Percentiles rank a stretch among this genome's conserved stretches.
Conservation (phyloP, 805 yeast genomes). For the Pichia scutulata region DNA sequence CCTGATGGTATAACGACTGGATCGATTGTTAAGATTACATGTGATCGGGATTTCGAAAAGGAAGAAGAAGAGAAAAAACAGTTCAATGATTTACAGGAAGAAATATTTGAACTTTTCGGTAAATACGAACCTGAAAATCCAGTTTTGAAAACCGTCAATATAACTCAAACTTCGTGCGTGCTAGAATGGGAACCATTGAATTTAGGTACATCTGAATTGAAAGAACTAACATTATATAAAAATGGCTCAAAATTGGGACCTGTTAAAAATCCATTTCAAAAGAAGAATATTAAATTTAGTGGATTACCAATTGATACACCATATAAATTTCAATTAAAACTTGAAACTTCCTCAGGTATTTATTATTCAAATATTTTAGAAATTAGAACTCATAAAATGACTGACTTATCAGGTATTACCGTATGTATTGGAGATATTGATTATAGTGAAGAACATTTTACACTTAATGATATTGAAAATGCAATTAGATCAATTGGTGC, state of each 20-base stretch:
- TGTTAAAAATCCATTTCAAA: slow-evolving; percentile 75
- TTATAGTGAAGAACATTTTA: slow-evolving; percentile 38
- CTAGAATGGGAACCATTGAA: slow-evolving; percentile 88
- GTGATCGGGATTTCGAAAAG: slow-evolving; percentile 66
- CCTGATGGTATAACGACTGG: slow-evolving; percentile 93
- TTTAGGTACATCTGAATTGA: slow-evolving; percentile 74
- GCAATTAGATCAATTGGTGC: slow-evolving; percentile 73
- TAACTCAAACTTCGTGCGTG: slow-evolving; percentile 92
- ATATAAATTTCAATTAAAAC: slow-evolving; percentile 69
- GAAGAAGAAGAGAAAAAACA: slow-evolving; percentile 51
- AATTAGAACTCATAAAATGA: slow-evolving; percentile 89
- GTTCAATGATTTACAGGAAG: slow-evolving; percentile 64
- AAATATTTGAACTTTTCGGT: slow-evolving; percentile 68
- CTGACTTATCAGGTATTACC: slow-evolving; percentile 87
- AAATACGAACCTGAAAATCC: slow-evolving; percentile 66
- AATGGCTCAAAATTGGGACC: slow-evolving; percentile 67
- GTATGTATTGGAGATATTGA: slow-evolving; percentile 82
- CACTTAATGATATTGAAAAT: slow-evolving; percentile 50
- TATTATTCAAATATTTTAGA: slow-evolving; percentile 59
- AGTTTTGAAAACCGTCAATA: slow-evolving; percentile 57
- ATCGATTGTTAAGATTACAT: slow-evolving; percentile 76
- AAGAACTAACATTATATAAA: slow-evolving; percentile 69
- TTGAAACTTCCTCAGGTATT: slow-evolving; percentile 88
- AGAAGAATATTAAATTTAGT: slow-evolving; percentile 77
- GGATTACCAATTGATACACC: slow-evolving; percentile 84